A percentile compares a stretch with the other conserved stretches of the same genome.
Conservation (phyloP, 106 monocot genomes). For the Dendrobium chrysotoxum region DNA sequence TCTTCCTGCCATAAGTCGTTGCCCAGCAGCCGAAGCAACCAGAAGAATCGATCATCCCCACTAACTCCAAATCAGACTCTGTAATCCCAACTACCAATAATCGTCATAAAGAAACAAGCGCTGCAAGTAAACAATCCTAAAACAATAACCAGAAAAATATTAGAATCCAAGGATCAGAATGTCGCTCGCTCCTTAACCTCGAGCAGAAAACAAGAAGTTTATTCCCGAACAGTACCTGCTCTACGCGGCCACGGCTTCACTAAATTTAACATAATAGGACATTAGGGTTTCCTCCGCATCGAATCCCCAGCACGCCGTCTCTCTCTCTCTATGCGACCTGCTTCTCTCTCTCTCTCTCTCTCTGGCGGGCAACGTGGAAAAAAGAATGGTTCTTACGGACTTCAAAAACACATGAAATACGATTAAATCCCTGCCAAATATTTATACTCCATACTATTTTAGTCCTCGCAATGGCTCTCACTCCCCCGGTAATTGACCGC, state of each 20-base stretch:
- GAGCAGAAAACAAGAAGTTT: background rate
- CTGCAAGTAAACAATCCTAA: background rate
- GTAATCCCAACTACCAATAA: constrained; percentile 5
- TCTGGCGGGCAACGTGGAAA: background rate
- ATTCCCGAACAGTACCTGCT: background rate
- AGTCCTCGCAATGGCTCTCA: background rate
- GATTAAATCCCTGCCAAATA: constrained; percentile 4
- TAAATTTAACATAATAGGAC: background rate
- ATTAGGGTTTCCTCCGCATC: background rate
- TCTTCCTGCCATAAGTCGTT: background rate
- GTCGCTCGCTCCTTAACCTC: background rate
- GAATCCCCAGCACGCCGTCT: too few species aligned
- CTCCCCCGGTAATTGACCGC: constrained; percentile 1
- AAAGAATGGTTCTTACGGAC: background rate
- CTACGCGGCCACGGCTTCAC: background rate
- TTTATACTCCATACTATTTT: background rate
- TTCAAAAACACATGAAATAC: constrained; percentile 7
- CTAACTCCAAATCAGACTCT: background rate
- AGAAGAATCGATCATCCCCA: background rate
- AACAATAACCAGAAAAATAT: too few species aligned
- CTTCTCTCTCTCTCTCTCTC: background rate
- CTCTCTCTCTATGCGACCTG: background rate
- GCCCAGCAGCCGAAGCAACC: background rate
- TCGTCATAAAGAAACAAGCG: background rate
- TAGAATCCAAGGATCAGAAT: too few species aligned